Base-by-base conservation (phyloP, 2,329 filamentous ascomycete species). In the Xylariaceae sp. region DNA sequence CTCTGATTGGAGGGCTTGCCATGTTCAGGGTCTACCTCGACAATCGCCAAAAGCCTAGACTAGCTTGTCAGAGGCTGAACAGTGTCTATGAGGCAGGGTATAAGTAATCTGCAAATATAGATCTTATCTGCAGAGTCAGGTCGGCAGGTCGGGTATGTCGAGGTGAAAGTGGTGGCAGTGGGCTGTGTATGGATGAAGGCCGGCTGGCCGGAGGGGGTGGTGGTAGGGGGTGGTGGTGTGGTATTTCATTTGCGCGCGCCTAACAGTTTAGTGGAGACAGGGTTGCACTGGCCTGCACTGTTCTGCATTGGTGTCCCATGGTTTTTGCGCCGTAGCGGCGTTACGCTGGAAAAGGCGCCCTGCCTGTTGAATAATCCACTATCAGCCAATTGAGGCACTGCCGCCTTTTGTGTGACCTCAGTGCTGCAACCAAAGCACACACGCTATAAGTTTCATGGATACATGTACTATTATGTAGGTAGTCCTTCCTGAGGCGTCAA, bases 181-280 rank as follows among this genome's bases (percentile, higher is more conserved):
- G 54, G 19, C 23, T 26, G 23, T 43, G 41, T 43, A 43, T 54
- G 56, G 60, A 56, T 51, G 57, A 48, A 57, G 61, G 52, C 48
- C 54, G 32, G 51, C 46, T 23, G 52, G 44, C 18, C 20, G 21
- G 44, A 26, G 42, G 44, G 32, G 3, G 5, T 14, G 32, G 32
- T 37, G 32, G 32, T 4, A 26, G 23, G 23, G 9, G 23, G 23
- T 7, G 9, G 7, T 20, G 52, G 41, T 49, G 54, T 58, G 29
- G 41, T 44, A 56, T 48, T 52, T 63, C 44, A 48, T 60, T 65
- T 64, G 63, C 64, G 65, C 63, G 65, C 65, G 65, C 59, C 23
- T 64, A 60, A 53, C 29, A 37, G 10, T 16, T 21, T 48, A 40
- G 37, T 43, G 18, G 18, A 51, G 46, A 49, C 52, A 52, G 40